A percentile compares a stretch with the other conserved stretches of the same genome.
These are phyloP conservation scores for Pseudogymnoascus sp. DNA, from an alignment of 2,329 filamentous ascomycete genomes.

Conservation along the genomic window DNA sequence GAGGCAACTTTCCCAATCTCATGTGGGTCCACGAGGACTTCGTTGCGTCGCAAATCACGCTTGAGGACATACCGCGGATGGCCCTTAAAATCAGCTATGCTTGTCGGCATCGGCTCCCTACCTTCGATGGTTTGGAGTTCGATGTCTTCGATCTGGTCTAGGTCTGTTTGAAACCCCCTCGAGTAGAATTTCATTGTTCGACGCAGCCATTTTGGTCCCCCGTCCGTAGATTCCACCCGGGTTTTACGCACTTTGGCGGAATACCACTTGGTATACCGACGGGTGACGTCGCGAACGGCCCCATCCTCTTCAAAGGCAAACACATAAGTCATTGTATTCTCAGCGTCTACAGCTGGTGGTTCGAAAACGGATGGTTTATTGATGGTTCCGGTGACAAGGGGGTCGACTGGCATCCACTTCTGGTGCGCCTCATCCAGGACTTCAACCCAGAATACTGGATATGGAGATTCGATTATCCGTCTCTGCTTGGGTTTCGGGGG, in stretches of 20 bases:
- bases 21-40: slow-evolving; percentile 60
- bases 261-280: slow-evolving; percentile 78
- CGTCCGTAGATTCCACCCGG: slow-evolving; percentile 60
- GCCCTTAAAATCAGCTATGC: slow-evolving; percentile 77
- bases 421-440: slow-evolving; percentile 77
- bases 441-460: slow-evolving; percentile 92
- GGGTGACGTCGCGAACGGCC: slow-evolving; percentile 73
- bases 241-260: slow-evolving; percentile 79
- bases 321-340: slow-evolving; percentile 75
- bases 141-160: slow-evolving; percentile 77
- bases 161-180: slow-evolving; percentile 41
- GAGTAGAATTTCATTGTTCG: slow-evolving; percentile 41
- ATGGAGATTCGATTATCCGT: slow-evolving; percentile 58
- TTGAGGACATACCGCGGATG: slow-evolving; percentile 80
- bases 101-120: slow-evolving; percentile 75
- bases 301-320: slow-evolving; percentile 77
- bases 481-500: slow-evolving; percentile 28
- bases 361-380: slow-evolving; percentile 71
- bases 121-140: slow-evolving; percentile 64
- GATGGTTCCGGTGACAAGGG: slow-evolving; percentile 70
- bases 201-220: slow-evolving; percentile 45
- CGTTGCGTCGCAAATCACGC: slow-evolving; percentile 72
- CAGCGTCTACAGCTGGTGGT: slow-evolving; percentile 66
- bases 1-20: slow-evolving; percentile 70
- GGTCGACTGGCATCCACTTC: slow-evolving; percentile 86